Conservation (phyloP, 768 basidiomycete species). For the Tulasnella sp. region DNA sequence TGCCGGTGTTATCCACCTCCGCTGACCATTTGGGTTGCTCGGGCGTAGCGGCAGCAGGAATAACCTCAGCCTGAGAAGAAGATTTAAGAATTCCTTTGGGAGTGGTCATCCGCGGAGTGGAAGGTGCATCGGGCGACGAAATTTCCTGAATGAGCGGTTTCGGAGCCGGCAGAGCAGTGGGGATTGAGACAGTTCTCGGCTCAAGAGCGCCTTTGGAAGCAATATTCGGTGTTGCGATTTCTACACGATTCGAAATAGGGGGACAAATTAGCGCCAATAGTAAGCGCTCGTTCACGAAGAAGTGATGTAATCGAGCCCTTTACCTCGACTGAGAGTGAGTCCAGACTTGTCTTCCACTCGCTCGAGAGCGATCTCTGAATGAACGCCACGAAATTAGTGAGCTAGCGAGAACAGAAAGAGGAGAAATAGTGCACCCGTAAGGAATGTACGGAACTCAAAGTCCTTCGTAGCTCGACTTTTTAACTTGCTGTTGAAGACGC, state of each 20-base stretch:
- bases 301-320: neutral
- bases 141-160: conserved; percentile 46
- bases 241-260: conserved; percentile 2
- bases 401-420: neutral
- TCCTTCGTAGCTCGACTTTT: conserved; percentile 54
- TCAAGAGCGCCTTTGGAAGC: conserved; percentile 60
- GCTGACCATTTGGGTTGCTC: conserved; percentile 12
- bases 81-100: neutral
- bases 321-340: conserved; percentile 23
- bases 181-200: conserved; percentile 52
- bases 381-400: neutral
- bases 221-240: conserved; percentile 66
- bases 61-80: neutral
- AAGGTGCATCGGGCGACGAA: conserved; percentile 6
- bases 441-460: conserved; percentile 56
- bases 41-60: neutral
- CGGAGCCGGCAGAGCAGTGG: conserved; percentile 35
- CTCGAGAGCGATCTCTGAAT: conserved; percentile 22
- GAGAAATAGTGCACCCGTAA: conserved; percentile 47
- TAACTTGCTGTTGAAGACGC: conserved; percentile 52
- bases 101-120: neutral
- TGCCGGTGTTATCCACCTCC: conserved; percentile 22
- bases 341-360: conserved; percentile 22
- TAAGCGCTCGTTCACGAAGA: neutral
- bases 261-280: neutral